Conservation (phyloP, 2,329 filamentous ascomycete genomes). For the Reticulascus tulasneorum region DNA sequence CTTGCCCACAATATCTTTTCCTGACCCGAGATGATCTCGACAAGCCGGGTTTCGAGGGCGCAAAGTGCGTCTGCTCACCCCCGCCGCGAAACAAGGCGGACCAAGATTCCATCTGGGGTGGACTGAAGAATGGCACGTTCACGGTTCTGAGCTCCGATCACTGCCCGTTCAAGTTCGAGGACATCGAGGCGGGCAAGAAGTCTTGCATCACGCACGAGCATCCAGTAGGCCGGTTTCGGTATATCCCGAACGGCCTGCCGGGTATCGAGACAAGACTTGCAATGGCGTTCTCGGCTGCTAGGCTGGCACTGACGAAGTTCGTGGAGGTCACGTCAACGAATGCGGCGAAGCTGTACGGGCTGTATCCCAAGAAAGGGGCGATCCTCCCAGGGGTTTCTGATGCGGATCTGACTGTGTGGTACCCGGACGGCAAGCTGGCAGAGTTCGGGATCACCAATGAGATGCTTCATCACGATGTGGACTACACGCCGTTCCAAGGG, state of each 20-base stretch:
- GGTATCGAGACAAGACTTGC: constrained; percentile 54
- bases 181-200: constrained; percentile 40
- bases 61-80: constrained; percentile 50
- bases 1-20: constrained; percentile 53
- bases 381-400: constrained; percentile 46
- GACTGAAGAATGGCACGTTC: constrained; percentile 47
- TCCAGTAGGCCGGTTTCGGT: constrained; percentile 42
- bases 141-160: constrained; percentile 44
- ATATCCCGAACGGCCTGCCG: constrained; percentile 55
- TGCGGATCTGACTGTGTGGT: constrained; percentile 57
- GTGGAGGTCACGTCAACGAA: constrained; percentile 53
- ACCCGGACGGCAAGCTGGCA: constrained; percentile 28
- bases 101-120: constrained; percentile 47
- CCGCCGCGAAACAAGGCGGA: constrained; percentile 43
- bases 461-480: constrained; percentile 57
- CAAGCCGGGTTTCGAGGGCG: constrained; percentile 48
- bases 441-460: constrained; percentile 43
- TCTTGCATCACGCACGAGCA: constrained; percentile 15
- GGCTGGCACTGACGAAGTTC: constrained; percentile 24
- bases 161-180: constrained; percentile 45
- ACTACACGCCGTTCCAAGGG: constrained; percentile 61
- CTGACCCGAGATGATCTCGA: constrained; percentile 48
- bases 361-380: constrained; percentile 47
- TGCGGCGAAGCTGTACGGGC: constrained; percentile 53
- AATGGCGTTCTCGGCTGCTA: constrained; percentile 21